Evolutionary conservation across 2,329 filamentous ascomycete genomes (phyloP).

Genomic region (Penicillium sclerotigenum): DNA sequence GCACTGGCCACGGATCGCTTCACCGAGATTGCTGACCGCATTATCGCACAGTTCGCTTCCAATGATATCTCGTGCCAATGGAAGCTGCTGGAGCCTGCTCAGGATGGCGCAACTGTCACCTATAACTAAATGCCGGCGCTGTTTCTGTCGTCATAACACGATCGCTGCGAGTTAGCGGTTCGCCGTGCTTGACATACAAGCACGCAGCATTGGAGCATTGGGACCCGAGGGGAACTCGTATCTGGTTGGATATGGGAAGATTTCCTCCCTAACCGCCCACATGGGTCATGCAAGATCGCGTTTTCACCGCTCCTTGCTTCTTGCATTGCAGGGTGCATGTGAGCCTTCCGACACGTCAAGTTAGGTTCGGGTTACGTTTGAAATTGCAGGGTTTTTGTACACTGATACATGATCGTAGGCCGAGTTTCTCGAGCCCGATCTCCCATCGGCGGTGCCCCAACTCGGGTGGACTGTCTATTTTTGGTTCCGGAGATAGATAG

Average conservation of each 20-base stretch:
- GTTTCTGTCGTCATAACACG: constrained; percentile 1
- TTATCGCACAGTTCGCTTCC: constrained; percentile 69
- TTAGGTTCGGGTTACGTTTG: neutral
- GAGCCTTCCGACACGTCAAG: constrained; percentile 6
- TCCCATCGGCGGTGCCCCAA: neutral
- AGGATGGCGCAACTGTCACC: constrained; percentile 52
- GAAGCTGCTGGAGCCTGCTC: constrained; percentile 83
- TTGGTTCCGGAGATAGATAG: constrained; percentile 6
- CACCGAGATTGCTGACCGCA: constrained; percentile 75
- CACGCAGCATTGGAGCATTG: neutral
- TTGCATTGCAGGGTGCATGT: constrained; percentile 12
- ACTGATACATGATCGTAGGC: neutral
- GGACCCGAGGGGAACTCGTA: neutral
- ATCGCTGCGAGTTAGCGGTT: neutral
- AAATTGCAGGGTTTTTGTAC: neutral
- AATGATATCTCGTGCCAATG: constrained; percentile 71
- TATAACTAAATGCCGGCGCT: constrained; percentile 12
- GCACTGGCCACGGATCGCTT: constrained; percentile 90
- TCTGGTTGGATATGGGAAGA: neutral
- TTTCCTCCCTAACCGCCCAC: neutral
- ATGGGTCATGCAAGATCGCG: constrained; percentile 13
- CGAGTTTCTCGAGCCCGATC: neutral
- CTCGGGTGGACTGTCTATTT: neutral
- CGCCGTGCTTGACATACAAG: neutral
- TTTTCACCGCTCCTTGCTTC: constrained; percentile 19